Evolutionary conservation across 495 filamentous ascomycete genomes (phyloP), one percentile per base, ranked within the genome.

Genomic region (Neurospora sp.): DNA sequence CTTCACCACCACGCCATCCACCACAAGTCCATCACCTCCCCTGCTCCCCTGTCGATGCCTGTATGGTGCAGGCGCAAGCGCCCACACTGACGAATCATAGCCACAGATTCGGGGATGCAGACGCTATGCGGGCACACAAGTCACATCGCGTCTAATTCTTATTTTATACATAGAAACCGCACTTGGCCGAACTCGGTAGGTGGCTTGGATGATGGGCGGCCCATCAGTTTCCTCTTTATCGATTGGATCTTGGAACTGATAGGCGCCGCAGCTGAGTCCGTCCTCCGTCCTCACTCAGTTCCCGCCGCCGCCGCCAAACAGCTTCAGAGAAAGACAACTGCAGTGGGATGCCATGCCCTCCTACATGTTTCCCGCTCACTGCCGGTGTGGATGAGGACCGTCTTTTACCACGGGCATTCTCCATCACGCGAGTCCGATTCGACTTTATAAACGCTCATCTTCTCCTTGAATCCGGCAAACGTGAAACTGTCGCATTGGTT

Each of bases 71-170:
- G 76, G 79, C 80, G 78, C 78, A 79, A 77, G 80, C 80, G 80
- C 80, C 76, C 73, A 69, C 31, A 37, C 22, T 35, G 65, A 10
- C 77, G 75, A 79, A 78, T 78, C 6, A 38, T 4, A 38, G 73
- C 71, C 42, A 69, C 20, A 41, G 37, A 41, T 12, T 39, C 27
- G 10, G 27, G 69, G 31, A 59, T 73, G 65, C 68, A 73, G 59
- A 73, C 74, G 73, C 74, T 61, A 73, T 77, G 76, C 76, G 74
- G 68, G 17, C 68, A 69, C 68, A 69, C 71, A 69, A 76, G 74
- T 82, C 79, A 80, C 79, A 79, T 75, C 79, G 80, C 80, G 79
- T 76, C 79, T 81, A 79, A 79, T 72, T 69, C 45, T 61, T 35
- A 61, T 8, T 61, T 61, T 61, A 61, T 35, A 61, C 53, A 61